These are phyloP conservation scores for Aspergillus nanangensis DNA, from an alignment of 495 filamentous ascomycete genomes.

Conservation along the genomic window DNA sequence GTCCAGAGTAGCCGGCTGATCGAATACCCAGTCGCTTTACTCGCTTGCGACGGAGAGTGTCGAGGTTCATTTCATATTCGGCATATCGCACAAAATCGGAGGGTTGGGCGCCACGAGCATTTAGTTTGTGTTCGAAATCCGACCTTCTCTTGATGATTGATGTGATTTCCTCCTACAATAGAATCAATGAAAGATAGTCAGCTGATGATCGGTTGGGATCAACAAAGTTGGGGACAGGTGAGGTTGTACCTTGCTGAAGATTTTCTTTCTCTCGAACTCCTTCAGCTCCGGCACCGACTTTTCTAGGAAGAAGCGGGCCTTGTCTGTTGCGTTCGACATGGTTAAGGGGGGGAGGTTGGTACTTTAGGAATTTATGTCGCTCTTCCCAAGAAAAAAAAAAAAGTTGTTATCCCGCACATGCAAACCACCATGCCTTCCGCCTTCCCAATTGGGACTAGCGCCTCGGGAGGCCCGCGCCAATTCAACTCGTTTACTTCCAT, in stretches of 20 bases:
- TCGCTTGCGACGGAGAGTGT: slow-evolving; percentile 74
- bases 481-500: too few species aligned
- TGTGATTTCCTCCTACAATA: slow-evolving; percentile 71
- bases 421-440: slow-evolving; percentile 14
- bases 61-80: slow-evolving; percentile 87
- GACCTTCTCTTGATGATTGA: slow-evolving; percentile 84
- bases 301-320: slow-evolving; percentile 91
- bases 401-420: slow-evolving; percentile 34
- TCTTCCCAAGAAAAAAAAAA: slow-evolving; percentile 28
- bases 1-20: slow-evolving; percentile 55
- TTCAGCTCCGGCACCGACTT: slow-evolving; percentile 85
- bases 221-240: too few species aligned
- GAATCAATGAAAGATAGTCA: slow-evolving; percentile 8
- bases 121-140: slow-evolving; percentile 87
- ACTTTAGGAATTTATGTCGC: too few species aligned
- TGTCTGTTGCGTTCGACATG: slow-evolving; percentile 85
- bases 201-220: slow-evolving; percentile 2
- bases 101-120: slow-evolving; percentile 69
- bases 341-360: slow-evolving; percentile 10
- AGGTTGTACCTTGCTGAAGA: slow-evolving; percentile 84
- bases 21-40: slow-evolving; percentile 75
- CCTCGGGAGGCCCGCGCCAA: slow-evolving; percentile 10
- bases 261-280: slow-evolving; percentile 80
- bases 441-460: slow-evolving; percentile 15
- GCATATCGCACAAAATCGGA: slow-evolving; percentile 82